Base-by-base conservation (phyloP, 139 green algal genomes). In the Coelastrella sp. region DNA sequence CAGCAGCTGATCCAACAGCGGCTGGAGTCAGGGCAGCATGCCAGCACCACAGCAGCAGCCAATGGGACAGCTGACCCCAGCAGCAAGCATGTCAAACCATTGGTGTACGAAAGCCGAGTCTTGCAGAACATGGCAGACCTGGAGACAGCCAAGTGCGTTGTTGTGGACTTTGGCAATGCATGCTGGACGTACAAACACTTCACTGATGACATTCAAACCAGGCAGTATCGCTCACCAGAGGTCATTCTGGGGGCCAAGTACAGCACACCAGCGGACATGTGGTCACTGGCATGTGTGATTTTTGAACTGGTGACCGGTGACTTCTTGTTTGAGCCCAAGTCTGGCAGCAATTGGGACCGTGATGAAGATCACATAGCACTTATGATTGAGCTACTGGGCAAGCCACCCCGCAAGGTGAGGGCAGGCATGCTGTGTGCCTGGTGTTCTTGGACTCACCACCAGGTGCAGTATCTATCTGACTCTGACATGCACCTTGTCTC, bases 161-260 rank as follows among this genome's bases (percentile, higher is more conserved):
- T 99, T 3, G 96, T 99, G 38, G 98, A 99, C 92, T 98, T 99
- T 90, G 98, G 98, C 59, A 99, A 99, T 87, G 98, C 96, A 6
- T 99, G 98, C 93, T 99, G 98, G 98, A 94, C 88, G 13, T 87
- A 99, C 92, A 97, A 97, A 82, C 96, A 99, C 74, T 99, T 99
- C 93, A 99, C 96, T 15, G 87, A 92, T 23, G 97, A 99, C 90
- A 97, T 99, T 30, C 98, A 99, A 92, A 99, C 98, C 5, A 86
- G 98, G 62, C 96, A 98, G 88, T 99, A 99, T 87, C 91, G 97
- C 45, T 92, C 87, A 7, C 90, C 90, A 2, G 90, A 93, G 77
- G 90, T 93, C 1, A 90, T 93, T 53, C 80, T 93, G 40, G 90
- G 88, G 8, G 86, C 90, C 34, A 95, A 95, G 57, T 99, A 99